phyloP scores from a whole-genome alignment of 1,139 yeast genomes.

The Candida sanyaensis region DNA sequence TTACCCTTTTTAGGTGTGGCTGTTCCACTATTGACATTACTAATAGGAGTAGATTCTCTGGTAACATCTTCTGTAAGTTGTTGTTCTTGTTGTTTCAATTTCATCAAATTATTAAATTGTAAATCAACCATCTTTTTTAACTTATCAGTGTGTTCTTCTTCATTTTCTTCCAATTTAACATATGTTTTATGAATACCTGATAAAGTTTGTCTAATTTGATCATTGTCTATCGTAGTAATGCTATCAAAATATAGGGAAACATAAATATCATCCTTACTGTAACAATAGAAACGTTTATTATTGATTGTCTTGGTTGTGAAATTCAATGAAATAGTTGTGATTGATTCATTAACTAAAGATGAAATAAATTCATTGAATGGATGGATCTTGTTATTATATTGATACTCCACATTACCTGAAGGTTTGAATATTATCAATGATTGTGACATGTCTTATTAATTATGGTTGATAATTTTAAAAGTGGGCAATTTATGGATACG shows the following conservation, averaged over 20 bases:
- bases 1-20: conserved; percentile 20
- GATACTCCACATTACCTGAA: conserved; percentile 42
- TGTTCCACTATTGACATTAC: conserved; percentile 15
- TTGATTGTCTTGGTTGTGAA: conserved; percentile 34
- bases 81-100: conserved; percentile 24
- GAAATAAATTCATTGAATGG: conserved; percentile 46
- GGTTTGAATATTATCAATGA: conserved; percentile 38
- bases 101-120: conserved; percentile 41
- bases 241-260: conserved; percentile 44
- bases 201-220: conserved; percentile 36
- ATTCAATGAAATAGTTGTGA: conserved; percentile 32
- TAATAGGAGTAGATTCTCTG: conserved; percentile 10
- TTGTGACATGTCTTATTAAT: conserved; percentile 24
- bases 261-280: conserved; percentile 29
- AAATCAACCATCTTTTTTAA: conserved; percentile 38
- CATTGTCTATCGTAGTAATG: conserved; percentile 43
- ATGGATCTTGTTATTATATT: conserved; percentile 34
- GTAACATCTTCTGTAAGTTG: not conserved
- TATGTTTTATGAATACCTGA: conserved; percentile 38
- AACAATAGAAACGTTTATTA: conserved; percentile 41
- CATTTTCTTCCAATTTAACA: conserved; percentile 28
- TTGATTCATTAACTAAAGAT: conserved; percentile 40
- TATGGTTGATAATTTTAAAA: not conserved
- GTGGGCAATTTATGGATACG: not conserved
- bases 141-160: conserved; percentile 25